Conservation (phyloP, 371 early-diverging fungal species). For the Rhizopus microsporus region DNA sequence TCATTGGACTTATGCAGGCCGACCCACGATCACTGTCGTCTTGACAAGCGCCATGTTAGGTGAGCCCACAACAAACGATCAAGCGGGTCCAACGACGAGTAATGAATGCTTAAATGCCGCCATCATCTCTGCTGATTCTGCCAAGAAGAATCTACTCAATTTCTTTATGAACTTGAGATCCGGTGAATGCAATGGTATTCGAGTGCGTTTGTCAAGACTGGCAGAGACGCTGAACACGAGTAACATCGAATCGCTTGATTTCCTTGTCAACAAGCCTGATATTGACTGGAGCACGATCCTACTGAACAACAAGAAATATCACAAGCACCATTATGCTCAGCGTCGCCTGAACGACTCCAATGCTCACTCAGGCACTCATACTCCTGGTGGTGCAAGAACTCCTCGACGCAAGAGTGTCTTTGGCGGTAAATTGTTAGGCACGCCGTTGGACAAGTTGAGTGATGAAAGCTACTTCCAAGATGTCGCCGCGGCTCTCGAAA, state of each 20-base stretch:
- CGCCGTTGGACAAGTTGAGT: slow-evolving; percentile 36
- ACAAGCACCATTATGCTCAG: slow-evolving; percentile 30
- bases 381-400: slow-evolving; percentile 46
- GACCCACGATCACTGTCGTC: slow-evolving; percentile 82
- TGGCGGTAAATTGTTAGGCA: slow-evolving; percentile 39
- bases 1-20: slow-evolving; percentile 78
- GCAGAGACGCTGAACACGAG: slow-evolving; percentile 78
- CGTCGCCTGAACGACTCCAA: slow-evolving; percentile 54
- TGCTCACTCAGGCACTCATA: slow-evolving; percentile 38
- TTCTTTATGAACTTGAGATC: slow-evolving; percentile 82
- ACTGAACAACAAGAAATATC: slow-evolving; percentile 45
- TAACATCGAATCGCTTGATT: slow-evolving; percentile 85
- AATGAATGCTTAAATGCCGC: slow-evolving; percentile 22
- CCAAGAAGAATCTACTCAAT: slow-evolving; percentile 74
- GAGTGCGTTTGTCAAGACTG: slow-evolving; percentile 73
- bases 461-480: slow-evolving; percentile 51
- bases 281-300: slow-evolving; percentile 77
- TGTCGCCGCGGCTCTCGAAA: slow-evolving; percentile 32
- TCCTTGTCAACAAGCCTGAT: slow-evolving; percentile 72
- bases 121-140: slow-evolving; percentile 33
- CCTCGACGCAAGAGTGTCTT: slow-evolving; percentile 52
- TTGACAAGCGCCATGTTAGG: slow-evolving; percentile 81
- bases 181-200: slow-evolving; percentile 70
- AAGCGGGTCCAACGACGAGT: slow-evolving; percentile 1
- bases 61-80: slow-evolving; percentile 33